phyloP scores from a whole-genome alignment of 2,329 filamentous ascomycete genomes.

The Xylaria polymorpha region DNA sequence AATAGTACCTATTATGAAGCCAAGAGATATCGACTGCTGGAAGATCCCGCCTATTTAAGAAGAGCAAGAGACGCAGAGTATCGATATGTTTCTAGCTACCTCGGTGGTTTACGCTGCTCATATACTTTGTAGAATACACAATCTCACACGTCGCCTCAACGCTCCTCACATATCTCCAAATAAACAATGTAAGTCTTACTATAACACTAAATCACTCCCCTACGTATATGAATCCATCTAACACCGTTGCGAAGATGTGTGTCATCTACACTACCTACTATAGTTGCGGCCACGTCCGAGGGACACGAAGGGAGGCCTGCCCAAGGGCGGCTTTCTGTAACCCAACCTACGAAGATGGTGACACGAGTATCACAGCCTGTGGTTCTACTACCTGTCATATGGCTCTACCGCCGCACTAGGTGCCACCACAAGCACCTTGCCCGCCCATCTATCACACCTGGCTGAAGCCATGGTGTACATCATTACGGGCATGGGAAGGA shows the following conservation, averaged over 20 bases:
- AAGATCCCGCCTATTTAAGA: neutral
- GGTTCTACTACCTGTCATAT: neutral
- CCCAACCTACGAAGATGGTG: conserved; percentile 12
- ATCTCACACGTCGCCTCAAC: neutral
- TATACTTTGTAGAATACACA: neutral
- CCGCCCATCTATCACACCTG: neutral
- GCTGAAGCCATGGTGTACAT: no score
- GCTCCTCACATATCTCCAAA: neutral
- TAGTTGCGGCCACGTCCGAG: conserved; percentile 12
- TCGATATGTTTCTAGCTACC: neutral
- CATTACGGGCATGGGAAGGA: neutral
- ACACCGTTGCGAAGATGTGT: conserved; percentile 2
- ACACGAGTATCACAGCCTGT: conserved; percentile 12
- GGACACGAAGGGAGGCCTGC: conserved; percentile 10
- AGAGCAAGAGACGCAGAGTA: neutral
- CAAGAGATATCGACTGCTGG: neutral
- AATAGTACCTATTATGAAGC: neutral
- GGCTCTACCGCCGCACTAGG: neutral
- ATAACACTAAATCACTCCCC: neutral
- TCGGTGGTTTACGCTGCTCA: neutral
- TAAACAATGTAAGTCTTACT: conserved; percentile 4
- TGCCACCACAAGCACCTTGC: neutral
- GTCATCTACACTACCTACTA: conserved; percentile 15
- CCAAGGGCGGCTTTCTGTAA: conserved; percentile 13
- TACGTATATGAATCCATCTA: neutral